phyloP scores from a whole-genome alignment of 306 rosid genomes.

The Mucuna pruriens region DNA sequence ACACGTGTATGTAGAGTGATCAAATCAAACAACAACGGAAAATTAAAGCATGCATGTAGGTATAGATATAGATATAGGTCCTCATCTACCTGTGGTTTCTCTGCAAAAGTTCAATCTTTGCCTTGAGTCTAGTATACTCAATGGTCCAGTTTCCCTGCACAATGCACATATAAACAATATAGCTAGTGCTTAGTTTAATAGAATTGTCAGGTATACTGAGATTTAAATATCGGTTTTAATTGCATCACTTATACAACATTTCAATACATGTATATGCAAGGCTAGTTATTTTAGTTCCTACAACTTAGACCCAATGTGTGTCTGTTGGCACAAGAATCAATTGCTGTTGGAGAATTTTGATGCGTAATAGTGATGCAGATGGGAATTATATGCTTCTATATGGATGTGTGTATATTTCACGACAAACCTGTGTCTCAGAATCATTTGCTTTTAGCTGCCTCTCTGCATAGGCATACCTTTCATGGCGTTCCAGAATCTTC shows the following conservation, averaged over 20 bases:
- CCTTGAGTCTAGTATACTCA: slow-evolving; percentile 69
- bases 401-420: not conserved
- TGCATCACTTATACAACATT: not conserved
- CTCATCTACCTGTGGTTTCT: slow-evolving; percentile 63
- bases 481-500: slow-evolving; percentile 86
- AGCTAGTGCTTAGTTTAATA: not conserved
- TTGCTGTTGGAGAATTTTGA: not conserved
- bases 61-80: slow-evolving; percentile 3
- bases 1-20: not conserved
- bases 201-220: not conserved
- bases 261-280: not conserved
- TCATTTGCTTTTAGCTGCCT: slow-evolving; percentile 52
- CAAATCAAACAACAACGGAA: not conserved
- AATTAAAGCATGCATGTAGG: not conserved
- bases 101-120: slow-evolving; percentile 70
- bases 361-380: not conserved
- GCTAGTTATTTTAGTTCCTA: not conserved
- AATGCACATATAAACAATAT: not conserved
- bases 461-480: slow-evolving; percentile 71
- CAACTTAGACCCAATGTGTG: not conserved
- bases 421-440: slow-evolving; percentile 60
- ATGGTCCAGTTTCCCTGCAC: slow-evolving; percentile 77
- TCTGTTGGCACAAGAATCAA: not conserved
- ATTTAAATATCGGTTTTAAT: not conserved
- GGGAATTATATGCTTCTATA: not conserved